A percentile compares a stretch with the other conserved stretches of the same genome.
phyloP scores from a whole-genome alignment of 371 early-diverging fungal species.

The Rhizopus delemar region DNA sequence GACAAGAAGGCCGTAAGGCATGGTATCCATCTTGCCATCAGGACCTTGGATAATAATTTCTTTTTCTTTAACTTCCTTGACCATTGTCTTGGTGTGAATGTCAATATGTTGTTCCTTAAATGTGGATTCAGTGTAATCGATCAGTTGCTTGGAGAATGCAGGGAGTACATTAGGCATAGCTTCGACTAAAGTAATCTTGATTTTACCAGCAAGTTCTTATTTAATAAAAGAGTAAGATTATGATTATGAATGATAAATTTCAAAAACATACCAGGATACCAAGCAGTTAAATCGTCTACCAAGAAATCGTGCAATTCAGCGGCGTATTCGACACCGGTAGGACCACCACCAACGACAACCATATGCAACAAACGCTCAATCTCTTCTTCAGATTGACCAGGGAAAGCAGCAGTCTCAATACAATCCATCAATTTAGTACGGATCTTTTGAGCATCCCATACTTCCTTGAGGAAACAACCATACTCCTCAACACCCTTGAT shows the following conservation, averaged over 20 bases:
- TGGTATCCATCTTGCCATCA: conserved; percentile 62
- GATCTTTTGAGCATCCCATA: conserved; percentile 91
- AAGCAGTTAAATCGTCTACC: conserved; percentile 76
- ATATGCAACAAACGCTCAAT: conserved; percentile 84
- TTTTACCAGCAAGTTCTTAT: conserved; percentile 71
- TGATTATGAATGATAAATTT: neutral
- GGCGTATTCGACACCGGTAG: conserved; percentile 95
- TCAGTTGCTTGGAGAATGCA: conserved; percentile 86
- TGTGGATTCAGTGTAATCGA: conserved; percentile 87
- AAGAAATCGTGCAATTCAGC: conserved; percentile 94
- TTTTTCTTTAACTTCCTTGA: conserved; percentile 85
- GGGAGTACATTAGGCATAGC: conserved; percentile 87
- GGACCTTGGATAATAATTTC: conserved; percentile 76
- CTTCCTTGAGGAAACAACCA: conserved; percentile 86
- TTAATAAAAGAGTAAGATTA: neutral
- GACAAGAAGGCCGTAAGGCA: conserved; percentile 88
- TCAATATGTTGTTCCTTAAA: conserved; percentile 86
- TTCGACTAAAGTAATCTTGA: conserved; percentile 90
- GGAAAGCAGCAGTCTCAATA: conserved; percentile 88
- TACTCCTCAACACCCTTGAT: conserved; percentile 85
- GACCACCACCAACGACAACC: conserved; percentile 97
- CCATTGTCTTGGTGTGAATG: conserved; percentile 86
- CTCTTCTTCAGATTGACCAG: conserved; percentile 75
- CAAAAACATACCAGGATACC: conserved; percentile 71
- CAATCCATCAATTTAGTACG: conserved; percentile 85